phyloP scores from a whole-genome alignment of 495 filamentous ascomycete genomes.

The Trichocladium antarcticum region DNA sequence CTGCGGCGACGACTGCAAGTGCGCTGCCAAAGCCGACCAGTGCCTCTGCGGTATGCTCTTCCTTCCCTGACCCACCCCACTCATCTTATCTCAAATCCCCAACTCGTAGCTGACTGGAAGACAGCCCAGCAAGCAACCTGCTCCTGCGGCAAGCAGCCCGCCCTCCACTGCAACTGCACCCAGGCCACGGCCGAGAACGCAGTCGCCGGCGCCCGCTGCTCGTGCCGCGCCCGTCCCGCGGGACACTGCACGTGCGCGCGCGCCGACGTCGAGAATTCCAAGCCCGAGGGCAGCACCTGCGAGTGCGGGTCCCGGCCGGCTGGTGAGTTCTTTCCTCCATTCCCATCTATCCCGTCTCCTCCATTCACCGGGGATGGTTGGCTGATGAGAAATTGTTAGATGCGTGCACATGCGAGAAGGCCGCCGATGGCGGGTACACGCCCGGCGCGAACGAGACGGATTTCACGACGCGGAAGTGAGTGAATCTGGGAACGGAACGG shows the following conservation, averaged over 20 bases:
- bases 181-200: conserved; percentile 67
- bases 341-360: background rate
- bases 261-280: conserved; percentile 58
- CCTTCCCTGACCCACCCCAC: background rate
- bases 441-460: conserved; percentile 58
- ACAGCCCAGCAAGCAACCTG: conserved; percentile 52
- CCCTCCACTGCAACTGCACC: conserved; percentile 76
- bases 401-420: conserved; percentile 78
- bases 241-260: conserved; percentile 77
- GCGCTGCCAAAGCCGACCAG: no score
- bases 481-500: no score
- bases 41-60: conserved; percentile 34
- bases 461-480: conserved; percentile 58
- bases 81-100: background rate
- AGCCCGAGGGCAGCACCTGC: conserved; percentile 42
- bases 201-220: conserved; percentile 64
- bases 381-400: conserved; percentile 32
- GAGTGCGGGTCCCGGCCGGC: conserved; percentile 64
- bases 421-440: conserved; percentile 38
- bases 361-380: conserved; percentile 4
- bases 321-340: conserved; percentile 39
- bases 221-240: conserved; percentile 64
- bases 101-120: no score
- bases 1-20: no score
- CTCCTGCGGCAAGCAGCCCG: conserved; percentile 79